A percentile compares a stretch with the other conserved stretches of the same genome.
Conservation (phyloP, 495 filamentous ascomycete species). For the Haplographium delicatum region DNA sequence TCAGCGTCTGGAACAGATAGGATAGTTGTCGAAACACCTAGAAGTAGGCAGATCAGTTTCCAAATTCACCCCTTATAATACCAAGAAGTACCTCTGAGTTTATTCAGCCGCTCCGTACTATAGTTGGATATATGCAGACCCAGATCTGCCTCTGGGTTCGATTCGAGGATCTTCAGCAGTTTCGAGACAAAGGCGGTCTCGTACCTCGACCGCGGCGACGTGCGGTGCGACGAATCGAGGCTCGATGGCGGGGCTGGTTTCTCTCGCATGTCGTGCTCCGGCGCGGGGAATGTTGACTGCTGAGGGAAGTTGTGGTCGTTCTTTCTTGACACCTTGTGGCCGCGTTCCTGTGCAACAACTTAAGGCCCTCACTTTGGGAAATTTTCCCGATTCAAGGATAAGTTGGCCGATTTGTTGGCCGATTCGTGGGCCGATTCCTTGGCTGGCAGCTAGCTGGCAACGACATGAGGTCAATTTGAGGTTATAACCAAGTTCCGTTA, state of each 20-base stretch:
- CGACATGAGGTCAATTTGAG: too few relatives aligned
- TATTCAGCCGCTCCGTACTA: conserved; percentile 8
- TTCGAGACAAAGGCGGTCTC: conserved; percentile 8
- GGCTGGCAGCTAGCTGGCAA: too few relatives aligned
- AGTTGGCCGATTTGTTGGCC: too few relatives aligned
- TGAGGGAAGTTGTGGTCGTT: conserved; percentile 11
- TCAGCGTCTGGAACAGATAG: background rate
- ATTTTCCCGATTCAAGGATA: too few relatives aligned
- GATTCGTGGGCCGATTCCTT: too few relatives aligned
- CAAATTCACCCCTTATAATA: conserved; percentile 14
- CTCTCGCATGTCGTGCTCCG: conserved; percentile 14
- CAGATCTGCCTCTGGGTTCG: conserved; percentile 5
- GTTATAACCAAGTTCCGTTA: too few relatives aligned
- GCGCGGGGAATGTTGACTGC: conserved; percentile 12
- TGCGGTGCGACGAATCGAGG: conserved; percentile 13
- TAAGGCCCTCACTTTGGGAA: too few relatives aligned
- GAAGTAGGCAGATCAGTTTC: conserved; percentile 11
- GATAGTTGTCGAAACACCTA: conserved; percentile 4
- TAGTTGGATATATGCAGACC: conserved; percentile 6
- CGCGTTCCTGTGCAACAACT: conserved; percentile 8
- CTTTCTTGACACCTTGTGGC: conserved; percentile 4
- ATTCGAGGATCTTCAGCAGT: conserved; percentile 11
- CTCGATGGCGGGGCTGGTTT: conserved; percentile 15
- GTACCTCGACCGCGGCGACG: conserved; percentile 12
- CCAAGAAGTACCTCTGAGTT: conserved; percentile 12